These are phyloP conservation scores for Cutaneotrichosporon mucoides DNA, from an alignment of 1,284 basidiomycete genomes.

Conservation along the genomic window DNA sequence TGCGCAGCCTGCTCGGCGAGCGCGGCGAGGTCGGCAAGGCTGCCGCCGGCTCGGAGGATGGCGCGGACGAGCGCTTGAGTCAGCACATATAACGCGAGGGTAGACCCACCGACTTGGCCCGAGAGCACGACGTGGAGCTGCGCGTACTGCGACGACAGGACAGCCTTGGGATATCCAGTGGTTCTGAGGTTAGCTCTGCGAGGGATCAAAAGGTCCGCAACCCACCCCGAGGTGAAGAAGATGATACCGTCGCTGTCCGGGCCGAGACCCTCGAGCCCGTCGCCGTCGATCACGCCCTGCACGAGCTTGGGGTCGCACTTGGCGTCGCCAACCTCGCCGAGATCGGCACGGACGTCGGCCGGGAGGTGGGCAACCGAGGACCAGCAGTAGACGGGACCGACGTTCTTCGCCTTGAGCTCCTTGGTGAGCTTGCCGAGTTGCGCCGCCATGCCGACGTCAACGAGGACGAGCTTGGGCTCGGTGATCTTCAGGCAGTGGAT, in stretches of 20 bases:
- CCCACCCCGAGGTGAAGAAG: conserved; percentile 39
- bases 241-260: conserved; percentile 43
- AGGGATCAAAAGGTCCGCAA: too few species aligned
- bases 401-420: conserved; percentile 1
- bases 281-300: conserved; percentile 6
- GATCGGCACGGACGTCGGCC: not conserved
- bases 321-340: not conserved
- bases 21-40: not conserved
- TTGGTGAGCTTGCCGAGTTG: conserved; percentile 17
- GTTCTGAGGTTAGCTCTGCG: too few species aligned
- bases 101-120: conserved; percentile 5
- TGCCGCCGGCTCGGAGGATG: conserved; percentile 9
- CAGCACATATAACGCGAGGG: too few species aligned
- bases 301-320: not conserved
- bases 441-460: conserved; percentile 30
- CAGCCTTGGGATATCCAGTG: conserved; percentile 34
- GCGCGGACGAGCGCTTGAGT: not conserved
- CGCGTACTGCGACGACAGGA: conserved; percentile 34
- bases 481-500: conserved; percentile 30
- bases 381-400: conserved; percentile 8
- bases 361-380: not conserved
- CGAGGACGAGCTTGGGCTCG: conserved; percentile 27
- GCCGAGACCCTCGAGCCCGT: conserved; percentile 22
- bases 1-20: not conserved
- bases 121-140: conserved; percentile 8